Conservation (phyloP, 1,139 yeast genomes). For the Petasospora fabianii region DNA sequence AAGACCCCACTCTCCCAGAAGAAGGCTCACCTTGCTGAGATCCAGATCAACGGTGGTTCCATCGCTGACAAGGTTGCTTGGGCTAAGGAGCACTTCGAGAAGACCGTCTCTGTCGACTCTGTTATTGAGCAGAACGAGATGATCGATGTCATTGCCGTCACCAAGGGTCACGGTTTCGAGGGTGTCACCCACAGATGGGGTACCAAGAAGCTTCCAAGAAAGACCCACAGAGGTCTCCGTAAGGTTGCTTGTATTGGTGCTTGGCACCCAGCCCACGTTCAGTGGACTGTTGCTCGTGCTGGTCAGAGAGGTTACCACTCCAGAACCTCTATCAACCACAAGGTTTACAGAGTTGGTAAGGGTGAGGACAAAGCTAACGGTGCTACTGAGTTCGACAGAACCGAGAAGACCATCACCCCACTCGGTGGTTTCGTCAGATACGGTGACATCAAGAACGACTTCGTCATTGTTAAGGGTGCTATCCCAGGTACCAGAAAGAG, state of each 20-base stretch:
- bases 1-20: slow-evolving; percentile 98
- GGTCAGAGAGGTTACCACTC: slow-evolving; percentile 99
- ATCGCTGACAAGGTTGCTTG: slow-evolving; percentile 95
- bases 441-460: slow-evolving; percentile 98
- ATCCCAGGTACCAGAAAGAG: slow-evolving; percentile 99
- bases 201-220: slow-evolving; percentile 99
- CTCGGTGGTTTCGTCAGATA: slow-evolving; percentile 99
- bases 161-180: slow-evolving; percentile 99
- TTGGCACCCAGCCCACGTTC: slow-evolving; percentile 99
- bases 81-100: slow-evolving; percentile 99
- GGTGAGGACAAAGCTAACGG: slow-evolving; percentile 93
- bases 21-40: slow-evolving; percentile 99
- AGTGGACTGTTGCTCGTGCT: slow-evolving; percentile 99
- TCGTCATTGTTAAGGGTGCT: slow-evolving; percentile 96
- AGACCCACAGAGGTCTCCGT: slow-evolving; percentile 99
- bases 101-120: slow-evolving; percentile 92
- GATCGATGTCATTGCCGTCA: slow-evolving; percentile 98
- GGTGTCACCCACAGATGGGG: slow-evolving; percentile 99
- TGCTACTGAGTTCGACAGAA: slow-evolving; percentile 98
- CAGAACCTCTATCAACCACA: slow-evolving; percentile 99
- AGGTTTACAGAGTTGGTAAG: slow-evolving; percentile 98
- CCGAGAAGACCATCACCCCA: slow-evolving; percentile 99
- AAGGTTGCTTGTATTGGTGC: slow-evolving; percentile 99
- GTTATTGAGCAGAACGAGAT: slow-evolving; percentile 98
- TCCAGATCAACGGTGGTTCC: slow-evolving; percentile 99